These are phyloP conservation scores for Aethionema arabicum DNA, from an alignment of 345 rosid species.

Conservation along the genomic window DNA sequence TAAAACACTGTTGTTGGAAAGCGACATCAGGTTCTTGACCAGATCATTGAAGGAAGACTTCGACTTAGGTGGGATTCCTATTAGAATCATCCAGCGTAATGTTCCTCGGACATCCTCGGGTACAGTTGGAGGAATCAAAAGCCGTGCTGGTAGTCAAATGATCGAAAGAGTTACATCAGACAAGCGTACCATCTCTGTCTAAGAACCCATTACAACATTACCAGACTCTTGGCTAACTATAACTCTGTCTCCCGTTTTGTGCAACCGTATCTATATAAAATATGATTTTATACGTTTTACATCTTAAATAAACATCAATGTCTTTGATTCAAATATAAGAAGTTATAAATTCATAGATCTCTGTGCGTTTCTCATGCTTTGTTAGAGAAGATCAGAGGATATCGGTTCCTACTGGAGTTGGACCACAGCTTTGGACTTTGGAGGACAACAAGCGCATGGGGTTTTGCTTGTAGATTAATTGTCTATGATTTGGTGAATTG, in stretches of 20 bases:
- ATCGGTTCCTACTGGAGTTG: too few species aligned
- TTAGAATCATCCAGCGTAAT: conserved; percentile 76
- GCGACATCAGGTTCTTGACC: conserved; percentile 74
- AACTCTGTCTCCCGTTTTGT: neutral
- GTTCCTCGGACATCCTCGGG: conserved; percentile 36
- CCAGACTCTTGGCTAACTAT: neutral
- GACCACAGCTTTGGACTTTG: too few species aligned
- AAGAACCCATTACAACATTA: conserved; percentile 18
- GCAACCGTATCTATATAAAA: neutral
- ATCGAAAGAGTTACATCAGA: conserved; percentile 52
- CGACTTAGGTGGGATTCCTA: conserved; percentile 87
- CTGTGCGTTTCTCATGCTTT: too few species aligned
- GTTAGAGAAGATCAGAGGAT: too few species aligned
- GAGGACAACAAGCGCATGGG: too few species aligned
- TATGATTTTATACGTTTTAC: too few species aligned
- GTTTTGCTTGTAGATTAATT: too few species aligned
- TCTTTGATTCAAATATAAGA: too few species aligned
- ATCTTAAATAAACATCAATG: too few species aligned
- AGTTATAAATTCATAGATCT: too few species aligned
- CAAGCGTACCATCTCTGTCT: conserved; percentile 46
- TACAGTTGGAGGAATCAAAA: conserved; percentile 35
- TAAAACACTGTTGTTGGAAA: conserved; percentile 59
- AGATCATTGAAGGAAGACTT: conserved; percentile 93
- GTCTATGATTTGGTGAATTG: too few species aligned
- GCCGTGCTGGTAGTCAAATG: conserved; percentile 28